Evolutionary conservation across 108 stramenopile genomes (phyloP), one percentile per base, ranked within the genome.

Genomic region (Nitzschia palea): DNA sequence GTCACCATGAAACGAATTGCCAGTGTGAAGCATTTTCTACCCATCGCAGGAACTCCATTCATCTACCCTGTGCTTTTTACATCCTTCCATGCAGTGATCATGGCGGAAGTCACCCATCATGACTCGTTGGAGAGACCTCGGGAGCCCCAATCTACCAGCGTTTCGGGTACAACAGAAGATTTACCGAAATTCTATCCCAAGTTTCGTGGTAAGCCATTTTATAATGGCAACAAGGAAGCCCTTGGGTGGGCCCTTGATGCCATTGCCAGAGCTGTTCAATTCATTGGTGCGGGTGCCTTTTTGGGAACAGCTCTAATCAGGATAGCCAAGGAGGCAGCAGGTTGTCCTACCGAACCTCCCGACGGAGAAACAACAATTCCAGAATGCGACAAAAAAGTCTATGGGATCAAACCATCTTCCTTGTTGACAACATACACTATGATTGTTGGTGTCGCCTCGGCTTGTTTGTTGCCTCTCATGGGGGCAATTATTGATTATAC

Each of bases 401-500:
- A 83, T 45, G 84, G 82, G 2, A 82, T 92, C 43, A 77, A 83
- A 26, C 87, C 91, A n/a, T 82, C 84, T 0, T 88, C 86, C 17
- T 58, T 93, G n/a, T 69, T 93, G 60, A 78, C 86, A 29, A 62
- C 73, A 4, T 85, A 86, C 65, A 70, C 79, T n/a, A 71, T 79
- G 40, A 66, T 93, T 43, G 73, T 86, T n/a, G 86, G 88, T 1
- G 53, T 89, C 0, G 45, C 71, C 15, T 73, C 80, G 2, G 73
- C 86, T 2, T 45, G 64, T 2, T 43, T 79, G 18, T 36, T 83
- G 58, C 81, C 81, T 1, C 50, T 88, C 48, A 66, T 88, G 26
- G 91, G 91, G 2, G 84, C 91, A 23, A 67, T 93, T 43, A 72
- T 93, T 12, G 91, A 93, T 66, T 84, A 89, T 68, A 89, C 91